phyloP scores from a whole-genome alignment of 768 basidiomycete species.

The Galerina marginata region DNA sequence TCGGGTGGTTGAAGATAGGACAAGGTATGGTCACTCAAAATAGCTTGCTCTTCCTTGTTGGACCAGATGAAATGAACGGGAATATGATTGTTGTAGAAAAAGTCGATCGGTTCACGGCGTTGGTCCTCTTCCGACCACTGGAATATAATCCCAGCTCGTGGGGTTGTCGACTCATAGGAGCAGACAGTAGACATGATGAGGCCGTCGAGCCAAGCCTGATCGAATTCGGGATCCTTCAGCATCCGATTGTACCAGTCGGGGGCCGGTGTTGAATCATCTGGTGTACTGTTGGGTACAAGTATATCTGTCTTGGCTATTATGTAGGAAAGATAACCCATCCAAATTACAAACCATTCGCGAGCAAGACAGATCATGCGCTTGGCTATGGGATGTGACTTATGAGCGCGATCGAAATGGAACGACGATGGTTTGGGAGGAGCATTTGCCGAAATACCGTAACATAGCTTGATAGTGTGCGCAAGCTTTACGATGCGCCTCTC shows the following conservation, averaged over 20 bases:
- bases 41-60: neutral
- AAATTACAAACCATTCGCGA: conserved; percentile 6
- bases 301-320: neutral
- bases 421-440: neutral
- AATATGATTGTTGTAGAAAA: conserved; percentile 1
- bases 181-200: neutral
- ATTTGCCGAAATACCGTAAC: neutral
- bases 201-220: conserved; percentile 5
- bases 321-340: conserved; percentile 10
- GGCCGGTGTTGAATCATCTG: neutral
- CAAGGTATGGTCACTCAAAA: neutral
- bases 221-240: neutral
- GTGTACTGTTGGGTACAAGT: neutral
- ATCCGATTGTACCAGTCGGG: neutral
- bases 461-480: too few relatives aligned
- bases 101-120: neutral
- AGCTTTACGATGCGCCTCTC: too few relatives aligned
- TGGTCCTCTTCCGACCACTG: neutral
- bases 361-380: neutral
- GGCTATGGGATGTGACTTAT: neutral
- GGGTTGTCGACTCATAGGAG: neutral
- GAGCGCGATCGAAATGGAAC: neutral
- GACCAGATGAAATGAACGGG: conserved; percentile 20
- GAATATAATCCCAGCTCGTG: neutral
- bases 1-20: conserved; percentile 12